phyloP scores from a whole-genome alignment of 257 asterid genomes.

The Solanum clarkiae region DNA sequence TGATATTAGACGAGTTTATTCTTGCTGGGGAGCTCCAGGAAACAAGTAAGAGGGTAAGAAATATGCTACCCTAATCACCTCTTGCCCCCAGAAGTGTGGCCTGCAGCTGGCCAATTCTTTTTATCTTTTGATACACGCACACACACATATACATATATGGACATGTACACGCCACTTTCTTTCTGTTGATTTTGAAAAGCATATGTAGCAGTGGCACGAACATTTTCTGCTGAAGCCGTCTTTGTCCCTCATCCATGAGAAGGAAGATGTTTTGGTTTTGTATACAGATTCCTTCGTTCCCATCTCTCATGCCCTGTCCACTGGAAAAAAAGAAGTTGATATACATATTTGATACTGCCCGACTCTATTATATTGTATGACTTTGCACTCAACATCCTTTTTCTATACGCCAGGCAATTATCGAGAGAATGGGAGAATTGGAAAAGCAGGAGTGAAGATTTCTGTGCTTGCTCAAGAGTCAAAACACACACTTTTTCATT shows the following conservation, averaged over 20 bases:
- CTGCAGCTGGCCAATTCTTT: not conserved
- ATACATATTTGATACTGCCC: not conserved
- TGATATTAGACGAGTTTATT: conserved; percentile 89
- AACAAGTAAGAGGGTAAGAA: conserved; percentile 84
- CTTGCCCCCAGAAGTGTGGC: not conserved
- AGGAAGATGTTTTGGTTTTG: not conserved
- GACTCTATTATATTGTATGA: not conserved
- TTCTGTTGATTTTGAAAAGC: not conserved
- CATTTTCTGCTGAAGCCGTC: not conserved
- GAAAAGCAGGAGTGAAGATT: conserved; percentile 59
- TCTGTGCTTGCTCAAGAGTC: not conserved
- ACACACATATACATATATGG: too few relatives aligned
- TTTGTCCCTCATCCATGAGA: not conserved
- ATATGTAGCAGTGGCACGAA: not conserved
- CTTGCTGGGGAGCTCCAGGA: conserved; percentile 99
- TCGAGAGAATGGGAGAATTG: conserved; percentile 94
- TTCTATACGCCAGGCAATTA: conserved; percentile 50
- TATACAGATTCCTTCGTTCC: not conserved
- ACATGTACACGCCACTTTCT: not conserved
- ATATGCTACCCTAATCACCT: not conserved
- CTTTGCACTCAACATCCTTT: not conserved
- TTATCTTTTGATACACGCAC: not conserved
- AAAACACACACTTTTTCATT: not conserved
- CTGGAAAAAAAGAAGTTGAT: not conserved
- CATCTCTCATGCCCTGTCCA: not conserved